Base-by-base conservation (phyloP, 176 grass and related monocot species). In the Carex scoparia region DNA sequence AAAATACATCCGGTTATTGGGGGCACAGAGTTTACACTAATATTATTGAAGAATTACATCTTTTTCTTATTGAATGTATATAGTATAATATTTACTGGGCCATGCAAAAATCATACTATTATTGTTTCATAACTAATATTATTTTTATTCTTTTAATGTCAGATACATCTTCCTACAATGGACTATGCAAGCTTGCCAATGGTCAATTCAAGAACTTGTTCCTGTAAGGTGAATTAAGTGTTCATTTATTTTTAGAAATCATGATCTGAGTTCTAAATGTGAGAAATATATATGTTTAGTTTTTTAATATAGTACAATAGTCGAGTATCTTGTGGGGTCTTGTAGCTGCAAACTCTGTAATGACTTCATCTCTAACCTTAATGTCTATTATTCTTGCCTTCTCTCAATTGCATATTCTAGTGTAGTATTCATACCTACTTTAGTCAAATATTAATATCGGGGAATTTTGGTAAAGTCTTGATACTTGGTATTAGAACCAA, bases 181-280 rank as follows among this genome's bases (percentile, higher is more conserved):
- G 91, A 9, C 75, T 98, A 48, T 92, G 89, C 91, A 90, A 92
- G 82, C 88, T 98, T 28, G 93, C 88, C 1, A 95, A 80, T 23
- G 91, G 86, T 15, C 89, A 95, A 83, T 85, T 88, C 86, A 93
- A 87, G 83, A 68, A 89, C 54, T 10, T 98, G 65, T 98, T 98
- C 82, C 88, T 95, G 75, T 98, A 89, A 83, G 59, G 12, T 54
- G 49, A 19, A 67, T 83, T 35, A 67, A 32, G 11, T 67, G 3
- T 56, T 44, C 13, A 10, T 53, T 68, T 49, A 23, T 67, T 83
- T 83, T 83, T 48, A 27, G 37, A 49, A 68, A 31, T 56, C 3
- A 7, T 83, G 13, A 56, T 69, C 44, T 56, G 5, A 79, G 16
- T 31, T 57, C 72, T 33, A n/a, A 35, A 76, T 55, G 23, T 53